These are phyloP conservation scores for Xylariaceae sp. DNA, from an alignment of 2,329 filamentous ascomycete species.

Conservation along the genomic window DNA sequence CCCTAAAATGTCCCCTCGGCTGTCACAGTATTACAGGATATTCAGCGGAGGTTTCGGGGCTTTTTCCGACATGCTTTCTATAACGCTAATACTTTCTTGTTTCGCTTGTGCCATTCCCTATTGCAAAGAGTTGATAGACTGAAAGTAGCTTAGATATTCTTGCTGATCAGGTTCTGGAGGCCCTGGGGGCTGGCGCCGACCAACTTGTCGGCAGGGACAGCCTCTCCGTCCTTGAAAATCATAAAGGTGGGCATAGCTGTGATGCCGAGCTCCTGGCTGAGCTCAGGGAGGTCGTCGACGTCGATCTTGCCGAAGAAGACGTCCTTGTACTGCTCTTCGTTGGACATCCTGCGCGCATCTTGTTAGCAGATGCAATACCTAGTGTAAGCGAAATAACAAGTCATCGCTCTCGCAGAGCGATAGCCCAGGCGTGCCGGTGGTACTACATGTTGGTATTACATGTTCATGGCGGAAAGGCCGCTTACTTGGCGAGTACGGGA, in stretches of 20 bases:
- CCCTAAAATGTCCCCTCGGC: background rate
- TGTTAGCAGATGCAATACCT: slow-evolving; percentile 12
- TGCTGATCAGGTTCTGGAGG: slow-evolving; percentile 56
- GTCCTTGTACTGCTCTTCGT: slow-evolving; percentile 59
- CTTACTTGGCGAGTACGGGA: slow-evolving; percentile 72
- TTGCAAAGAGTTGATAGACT: background rate
- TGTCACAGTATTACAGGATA: no score
- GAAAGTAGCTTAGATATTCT: slow-evolving; percentile 21
- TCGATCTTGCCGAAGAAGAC: slow-evolving; percentile 88
- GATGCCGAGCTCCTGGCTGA: slow-evolving; percentile 78
- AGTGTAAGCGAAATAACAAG: background rate
- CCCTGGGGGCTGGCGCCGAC: slow-evolving; percentile 80
- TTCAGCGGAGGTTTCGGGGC: background rate
- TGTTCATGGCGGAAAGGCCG: background rate
- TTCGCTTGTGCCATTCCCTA: background rate
- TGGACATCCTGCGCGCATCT: slow-evolving; percentile 58
- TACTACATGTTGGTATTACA: no score
- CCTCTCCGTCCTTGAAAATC: slow-evolving; percentile 80
- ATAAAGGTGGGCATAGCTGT: slow-evolving; percentile 93
- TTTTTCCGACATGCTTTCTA: background rate
- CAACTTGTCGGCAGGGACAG: slow-evolving; percentile 73
- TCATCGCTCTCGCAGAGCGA: no score
- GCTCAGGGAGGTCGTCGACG: slow-evolving; percentile 79
- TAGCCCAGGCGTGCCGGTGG: no score
- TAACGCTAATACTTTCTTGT: background rate